These are phyloP conservation scores for Fusarium humuli DNA, from an alignment of 2,329 filamentous ascomycete species.

Conservation along the genomic window DNA sequence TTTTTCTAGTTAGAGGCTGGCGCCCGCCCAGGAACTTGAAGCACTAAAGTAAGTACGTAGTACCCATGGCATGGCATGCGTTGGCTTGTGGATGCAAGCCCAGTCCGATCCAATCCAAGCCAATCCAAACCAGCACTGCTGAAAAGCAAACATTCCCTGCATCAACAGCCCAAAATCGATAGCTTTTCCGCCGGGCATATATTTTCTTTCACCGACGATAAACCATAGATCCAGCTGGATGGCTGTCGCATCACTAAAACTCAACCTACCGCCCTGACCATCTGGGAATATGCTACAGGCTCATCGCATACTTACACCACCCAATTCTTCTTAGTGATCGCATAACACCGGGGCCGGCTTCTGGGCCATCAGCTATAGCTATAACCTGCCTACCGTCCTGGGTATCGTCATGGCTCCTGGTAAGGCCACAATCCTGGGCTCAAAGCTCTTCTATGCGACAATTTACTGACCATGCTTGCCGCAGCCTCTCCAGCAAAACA, in stretches of 20 bases:
- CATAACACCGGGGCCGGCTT: constrained; percentile 32
- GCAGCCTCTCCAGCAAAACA: constrained; percentile 52
- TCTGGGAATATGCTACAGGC: constrained; percentile 38
- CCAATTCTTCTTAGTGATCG: constrained; percentile 27
- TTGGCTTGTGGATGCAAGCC: constrained; percentile 21
- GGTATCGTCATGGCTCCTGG: constrained; percentile 46
- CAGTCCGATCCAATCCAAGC: constrained; percentile 18
- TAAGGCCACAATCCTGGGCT: constrained; percentile 24
- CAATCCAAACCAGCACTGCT: constrained; percentile 15
- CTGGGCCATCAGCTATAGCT: constrained; percentile 24
- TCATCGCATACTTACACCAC: constrained; percentile 11
- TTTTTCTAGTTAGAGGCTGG: constrained; percentile 8
- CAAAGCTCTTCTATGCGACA: constrained; percentile 1
- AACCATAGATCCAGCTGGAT: constrained; percentile 32
- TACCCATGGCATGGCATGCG: constrained; percentile 4
- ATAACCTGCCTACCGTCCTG: constrained; percentile 24
- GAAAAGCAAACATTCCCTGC: constrained; percentile 32
- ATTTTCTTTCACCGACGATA: constrained; percentile 11
- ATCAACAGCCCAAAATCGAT: constrained; percentile 32
- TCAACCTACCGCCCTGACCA: constrained; percentile 32
- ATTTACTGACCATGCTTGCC: constrained; percentile 21
- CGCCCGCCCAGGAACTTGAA: constrained; percentile 6
- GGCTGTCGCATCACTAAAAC: constrained; percentile 30
- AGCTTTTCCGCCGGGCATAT: constrained; percentile 9
- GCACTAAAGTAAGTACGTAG: not conserved